phyloP scores from a whole-genome alignment of 345 rosid genomes.

The Cardiospermum halicacabum region DNA sequence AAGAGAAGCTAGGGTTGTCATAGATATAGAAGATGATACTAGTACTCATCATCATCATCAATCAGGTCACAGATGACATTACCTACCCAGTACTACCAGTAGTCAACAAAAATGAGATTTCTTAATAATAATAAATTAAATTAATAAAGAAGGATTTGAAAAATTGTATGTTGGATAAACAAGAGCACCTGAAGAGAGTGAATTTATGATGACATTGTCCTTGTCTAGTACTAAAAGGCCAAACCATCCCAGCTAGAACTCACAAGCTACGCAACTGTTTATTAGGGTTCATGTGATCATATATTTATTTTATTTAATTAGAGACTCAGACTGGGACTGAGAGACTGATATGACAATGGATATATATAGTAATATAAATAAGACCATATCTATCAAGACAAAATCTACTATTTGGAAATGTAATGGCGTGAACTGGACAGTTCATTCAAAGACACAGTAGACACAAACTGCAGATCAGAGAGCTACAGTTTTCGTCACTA shows the following conservation, averaged over 20 bases:
- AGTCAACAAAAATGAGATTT: neutral
- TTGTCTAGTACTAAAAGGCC: slow-evolving; percentile 6
- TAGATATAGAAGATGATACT: neutral
- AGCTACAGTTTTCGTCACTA: neutral
- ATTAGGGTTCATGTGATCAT: slow-evolving; percentile 27
- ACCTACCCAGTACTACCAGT: neutral
- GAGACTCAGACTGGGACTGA: too few species aligned
- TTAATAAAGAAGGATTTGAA: too few species aligned
- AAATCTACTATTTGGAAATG: neutral
- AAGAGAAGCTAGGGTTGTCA: neutral
- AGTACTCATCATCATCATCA: too few species aligned
- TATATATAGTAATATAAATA: slow-evolving; percentile 6
- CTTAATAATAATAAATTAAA: neutral
- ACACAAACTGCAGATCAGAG: slow-evolving; percentile 9
- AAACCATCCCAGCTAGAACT: slow-evolving; percentile 2
- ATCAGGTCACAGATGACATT: neutral
- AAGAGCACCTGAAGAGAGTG: neutral
- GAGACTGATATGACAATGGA: slow-evolving; percentile 25
- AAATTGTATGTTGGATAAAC: too few species aligned
- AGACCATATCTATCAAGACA: slow-evolving; percentile 15
- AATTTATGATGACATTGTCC: neutral
- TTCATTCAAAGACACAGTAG: neutral
- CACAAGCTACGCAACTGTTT: slow-evolving; percentile 18
- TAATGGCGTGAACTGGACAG: neutral
- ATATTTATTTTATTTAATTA: slow-evolving; percentile 18